These are phyloP conservation scores for Russula sp. DNA, from an alignment of 768 basidiomycete species.

Conservation along the genomic window DNA sequence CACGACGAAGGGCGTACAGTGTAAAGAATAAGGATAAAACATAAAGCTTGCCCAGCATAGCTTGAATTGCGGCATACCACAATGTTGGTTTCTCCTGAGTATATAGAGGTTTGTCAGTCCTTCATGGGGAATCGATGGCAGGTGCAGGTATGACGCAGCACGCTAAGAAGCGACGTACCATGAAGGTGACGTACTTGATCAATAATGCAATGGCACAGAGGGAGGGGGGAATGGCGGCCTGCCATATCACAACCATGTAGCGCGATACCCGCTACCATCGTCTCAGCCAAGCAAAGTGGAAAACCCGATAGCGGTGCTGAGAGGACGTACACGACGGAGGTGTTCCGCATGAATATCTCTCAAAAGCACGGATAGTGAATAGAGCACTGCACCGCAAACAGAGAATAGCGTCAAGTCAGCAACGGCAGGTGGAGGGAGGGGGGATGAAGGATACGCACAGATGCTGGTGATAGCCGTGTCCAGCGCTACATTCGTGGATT, in stretches of 20 bases:
- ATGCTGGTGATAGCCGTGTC: slow-evolving; percentile 7
- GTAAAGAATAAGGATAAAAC: slow-evolving; percentile 11
- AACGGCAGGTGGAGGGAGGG: neutral
- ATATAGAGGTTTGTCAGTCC: neutral
- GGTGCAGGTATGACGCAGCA: too few species aligned
- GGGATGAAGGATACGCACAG: neutral
- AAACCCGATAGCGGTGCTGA: neutral
- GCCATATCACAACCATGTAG: slow-evolving; percentile 9
- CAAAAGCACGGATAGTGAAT: neutral
- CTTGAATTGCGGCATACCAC: slow-evolving; percentile 11
- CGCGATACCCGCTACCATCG: slow-evolving; percentile 1
- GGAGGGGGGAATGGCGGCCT: slow-evolving; percentile 9
- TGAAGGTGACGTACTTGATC: slow-evolving; percentile 10
- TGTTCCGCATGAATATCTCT: slow-evolving; percentile 10
- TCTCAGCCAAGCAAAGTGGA: neutral
- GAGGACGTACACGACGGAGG: slow-evolving; percentile 7
- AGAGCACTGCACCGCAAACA: neutral
- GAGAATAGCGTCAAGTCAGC: neutral
- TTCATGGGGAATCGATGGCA: neutral
- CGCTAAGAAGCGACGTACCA: slow-evolving; percentile 2
- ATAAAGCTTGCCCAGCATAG: slow-evolving; percentile 16
- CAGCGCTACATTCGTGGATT: neutral
- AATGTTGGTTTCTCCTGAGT: neutral
- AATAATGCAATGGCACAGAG: slow-evolving; percentile 2
- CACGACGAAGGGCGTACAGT: neutral